Percentiles rank a stretch among this genome's conserved stretches.
Conservation (phyloP, 768 basidiomycete genomes). For the Obba rivulosa region DNA sequence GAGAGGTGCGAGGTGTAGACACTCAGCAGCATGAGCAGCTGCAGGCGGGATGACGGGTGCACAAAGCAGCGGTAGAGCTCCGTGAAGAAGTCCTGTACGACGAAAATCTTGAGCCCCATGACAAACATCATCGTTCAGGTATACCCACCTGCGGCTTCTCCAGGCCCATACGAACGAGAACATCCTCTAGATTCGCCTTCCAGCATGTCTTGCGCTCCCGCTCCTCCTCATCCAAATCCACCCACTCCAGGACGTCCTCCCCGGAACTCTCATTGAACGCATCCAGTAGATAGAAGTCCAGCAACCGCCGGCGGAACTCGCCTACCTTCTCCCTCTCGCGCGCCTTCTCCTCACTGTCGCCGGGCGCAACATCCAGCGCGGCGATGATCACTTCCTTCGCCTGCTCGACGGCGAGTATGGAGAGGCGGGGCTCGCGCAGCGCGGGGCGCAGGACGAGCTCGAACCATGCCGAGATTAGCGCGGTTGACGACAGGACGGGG, state of each 20-base stretch:
- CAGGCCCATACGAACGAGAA: conserved; percentile 60
- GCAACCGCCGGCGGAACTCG: conserved; percentile 61
- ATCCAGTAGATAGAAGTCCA: conserved; percentile 76
- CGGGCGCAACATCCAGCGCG: conserved; percentile 36
- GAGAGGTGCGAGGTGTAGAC: conserved; percentile 49
- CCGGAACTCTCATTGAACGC: conserved; percentile 71
- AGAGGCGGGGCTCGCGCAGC: conserved; percentile 66
- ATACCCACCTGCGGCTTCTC: conserved; percentile 57
- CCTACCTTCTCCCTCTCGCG: conserved; percentile 43
- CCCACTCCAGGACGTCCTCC: conserved; percentile 72
- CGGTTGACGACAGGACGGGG: conserved; percentile 55
- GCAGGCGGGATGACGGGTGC: conserved; percentile 57
- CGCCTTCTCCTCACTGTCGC: conserved; percentile 27
- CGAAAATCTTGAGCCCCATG: conserved; percentile 2
- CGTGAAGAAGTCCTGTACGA: conserved; percentile 58
- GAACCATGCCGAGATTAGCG: conserved; percentile 76
- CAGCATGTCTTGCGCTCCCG: conserved; percentile 56
- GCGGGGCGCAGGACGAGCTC: conserved; percentile 75
- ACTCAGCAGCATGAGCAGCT: conserved; percentile 64
- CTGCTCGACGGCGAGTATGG: conserved; percentile 49
- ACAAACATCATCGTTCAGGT: not conserved
- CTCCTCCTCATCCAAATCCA: conserved; percentile 56
- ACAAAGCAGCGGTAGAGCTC: conserved; percentile 62
- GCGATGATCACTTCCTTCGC: conserved; percentile 70
- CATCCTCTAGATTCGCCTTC: conserved; percentile 77